A percentile compares a stretch with the other conserved stretches of the same genome.
phyloP scores from a whole-genome alignment of 2,329 filamentous ascomycete species.

The Ilyonectria robusta region DNA sequence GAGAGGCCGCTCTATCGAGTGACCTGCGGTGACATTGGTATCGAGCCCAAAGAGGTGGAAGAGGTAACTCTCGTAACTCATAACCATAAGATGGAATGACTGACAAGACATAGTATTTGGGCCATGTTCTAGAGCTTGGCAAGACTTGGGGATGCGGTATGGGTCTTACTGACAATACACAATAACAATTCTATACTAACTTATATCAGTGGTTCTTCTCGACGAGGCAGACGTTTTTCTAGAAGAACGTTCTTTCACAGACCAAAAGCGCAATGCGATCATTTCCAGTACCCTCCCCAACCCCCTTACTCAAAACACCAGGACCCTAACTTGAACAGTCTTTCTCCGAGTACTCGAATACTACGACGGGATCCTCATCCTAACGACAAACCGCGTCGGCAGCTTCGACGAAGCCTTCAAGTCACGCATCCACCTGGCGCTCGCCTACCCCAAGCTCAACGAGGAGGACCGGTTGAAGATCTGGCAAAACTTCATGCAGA shows the following conservation, averaged over 20 bases:
- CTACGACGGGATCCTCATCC: constrained; percentile 58
- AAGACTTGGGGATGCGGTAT: constrained; percentile 36
- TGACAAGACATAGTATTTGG: constrained; percentile 31
- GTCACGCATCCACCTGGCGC: constrained; percentile 53
- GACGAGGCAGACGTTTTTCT: constrained; percentile 32
- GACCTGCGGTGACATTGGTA: constrained; percentile 39
- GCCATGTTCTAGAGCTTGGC: constrained; percentile 30
- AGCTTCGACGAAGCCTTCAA: constrained; percentile 61
- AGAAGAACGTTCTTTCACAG: constrained; percentile 21
- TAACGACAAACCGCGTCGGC: constrained; percentile 63
- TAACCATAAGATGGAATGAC: background rate
- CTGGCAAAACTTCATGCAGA: constrained; percentile 45
- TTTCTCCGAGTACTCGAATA: constrained; percentile 59
- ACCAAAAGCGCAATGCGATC: constrained; percentile 26
- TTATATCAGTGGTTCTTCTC: constrained; percentile 5
- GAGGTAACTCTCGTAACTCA: background rate
- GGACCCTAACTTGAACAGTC: constrained; percentile 43
- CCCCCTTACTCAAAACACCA: too few species aligned
- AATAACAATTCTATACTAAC: background rate
- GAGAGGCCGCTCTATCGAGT: constrained; percentile 38
- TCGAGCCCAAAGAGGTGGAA: constrained; percentile 34
- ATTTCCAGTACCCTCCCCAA: constrained; percentile 17
- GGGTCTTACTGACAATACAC: background rate
- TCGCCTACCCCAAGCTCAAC: constrained; percentile 48
- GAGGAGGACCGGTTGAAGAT: constrained; percentile 42